Base-by-base conservation (phyloP, 2,329 filamentous ascomycete species). In the Metarhizium robertsii region DNA sequence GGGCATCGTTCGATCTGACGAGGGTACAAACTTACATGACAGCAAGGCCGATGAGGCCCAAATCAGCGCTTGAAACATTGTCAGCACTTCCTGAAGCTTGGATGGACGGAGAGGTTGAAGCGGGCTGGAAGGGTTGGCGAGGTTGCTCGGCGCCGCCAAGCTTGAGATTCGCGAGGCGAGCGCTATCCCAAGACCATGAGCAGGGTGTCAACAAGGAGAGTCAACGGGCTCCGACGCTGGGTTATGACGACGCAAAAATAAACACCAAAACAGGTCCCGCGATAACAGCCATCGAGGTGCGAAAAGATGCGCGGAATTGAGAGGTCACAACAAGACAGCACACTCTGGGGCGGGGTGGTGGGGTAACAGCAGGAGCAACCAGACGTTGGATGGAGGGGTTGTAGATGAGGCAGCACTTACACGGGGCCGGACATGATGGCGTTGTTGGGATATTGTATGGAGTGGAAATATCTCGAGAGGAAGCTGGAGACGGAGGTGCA, bases 21-120 rank as follows among this genome's bases (percentile, higher is more conserved):
- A 52, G 50, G 45, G 48, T 51, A 18, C 55, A n/a, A 25, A 80
- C 79, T 75, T 78, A 83, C 87, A 94, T 94, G 76, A 94, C 89
- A 79, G 89, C 89, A 79, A 94, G 82, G 83, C 89, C 89, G 73
- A 94, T 92, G 71, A 94, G 87, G 81, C 89, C 89, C 76, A 94
- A 86, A 85, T 94, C 88, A 84, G 85, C 85, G 78, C 86, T 90
- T 78, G 71, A 68, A 60, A 68, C 70, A 76, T 68, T 65, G 78
- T 85, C 75, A 84, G 81, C 76, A 83, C 77, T 69, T 62, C 66
- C 70, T 63, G 69, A 61, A 68, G 66, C 61, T 60, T 61, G 62
- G 60, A 55, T 57, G 53, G 63, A 54, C 51, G 64, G 55, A 49
- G 58, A 59, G 52, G 58, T 53, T 58, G 65, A 54, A 60, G 60